Base-by-base conservation (phyloP, 176 grass and related monocot species). In the Ensete glaucum region DNA sequence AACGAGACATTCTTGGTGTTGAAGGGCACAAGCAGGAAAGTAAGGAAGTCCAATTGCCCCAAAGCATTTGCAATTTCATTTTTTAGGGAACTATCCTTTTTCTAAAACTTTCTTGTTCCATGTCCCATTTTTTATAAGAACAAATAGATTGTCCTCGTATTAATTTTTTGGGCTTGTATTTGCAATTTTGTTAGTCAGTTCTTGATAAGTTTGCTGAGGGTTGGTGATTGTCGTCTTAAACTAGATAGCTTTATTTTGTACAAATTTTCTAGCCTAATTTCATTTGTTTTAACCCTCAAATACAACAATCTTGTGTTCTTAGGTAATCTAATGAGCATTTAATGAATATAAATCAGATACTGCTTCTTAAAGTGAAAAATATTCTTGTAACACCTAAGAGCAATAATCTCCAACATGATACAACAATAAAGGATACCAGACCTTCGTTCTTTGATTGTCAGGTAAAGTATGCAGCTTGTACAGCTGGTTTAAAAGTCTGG, bases 11-110 rank as follows among this genome's bases (percentile, higher is more conserved):
- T 93, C 84, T 82, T 98, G 80, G 90, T 98, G 69, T 79, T 98
- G 77, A 98, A 93, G 80, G 94, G 94, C 20, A 89, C 90, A 79
- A 91, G 94, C 80, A 88, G 94, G 60, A 96, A 96, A 82, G 94
- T 98, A 98, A 54, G 62, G 27, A 66, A 72, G 85, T 66, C 73
- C 79, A 11, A 2, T 78, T 80, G 34, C 25, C 2, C 13, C 7
- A 29, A 62, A 54, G 27, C 71, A 70, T 22, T 50, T 70, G 43
- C 8, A 70, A 11, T 50, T 50, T 19, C 12, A 70, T 8, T 70
- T 70, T 50, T 52, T n/a, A 15, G 6, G 15, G 26, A 70, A 50
- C 17, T 50, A 48, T 34, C 25, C 14, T 22, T 25, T 25, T 26
- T 67, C 43, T 43, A 10, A 53, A 53, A 12, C 7, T 53, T 72